Evolutionary conservation across 2,329 filamentous ascomycete species (phyloP).

Genomic region (Trichoderma hamatum): DNA sequence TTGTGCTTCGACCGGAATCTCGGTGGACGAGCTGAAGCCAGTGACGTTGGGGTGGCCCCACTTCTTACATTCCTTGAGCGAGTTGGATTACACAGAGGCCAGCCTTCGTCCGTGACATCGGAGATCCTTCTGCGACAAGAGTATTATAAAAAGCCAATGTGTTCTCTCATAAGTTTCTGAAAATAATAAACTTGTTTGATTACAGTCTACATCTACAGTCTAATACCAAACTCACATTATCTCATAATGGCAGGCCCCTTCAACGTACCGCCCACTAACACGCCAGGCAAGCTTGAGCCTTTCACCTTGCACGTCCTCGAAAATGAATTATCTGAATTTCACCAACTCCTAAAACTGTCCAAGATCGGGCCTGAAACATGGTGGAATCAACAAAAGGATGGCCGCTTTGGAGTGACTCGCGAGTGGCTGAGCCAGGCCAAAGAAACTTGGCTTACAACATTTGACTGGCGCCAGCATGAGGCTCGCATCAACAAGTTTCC

Average conservation of each 20-base stretch:
- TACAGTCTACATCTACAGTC: not conserved
- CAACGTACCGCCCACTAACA: not conserved
- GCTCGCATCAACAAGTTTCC: not conserved
- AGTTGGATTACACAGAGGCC: not conserved
- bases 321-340: not conserved
- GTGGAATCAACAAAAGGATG: conserved; percentile 6
- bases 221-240: not conserved
- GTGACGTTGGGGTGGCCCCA: not conserved
- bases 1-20: not conserved
- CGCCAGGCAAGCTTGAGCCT: not conserved
- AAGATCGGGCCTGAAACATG: not conserved
- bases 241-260: not conserved
- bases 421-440: conserved; percentile 2
- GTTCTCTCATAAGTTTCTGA: not conserved
- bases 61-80: not conserved
- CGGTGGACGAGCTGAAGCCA: not conserved
- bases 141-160: not conserved
- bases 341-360: conserved; percentile 1
- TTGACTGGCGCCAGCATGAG: not conserved
- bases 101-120: not conserved
- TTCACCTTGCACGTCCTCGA: not conserved
- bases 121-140: not conserved
- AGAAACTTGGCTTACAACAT: not conserved
- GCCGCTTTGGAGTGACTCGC: conserved; percentile 2
- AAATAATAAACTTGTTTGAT: not conserved